Evolutionary conservation across 441 rosid species (phyloP).

Genomic region (Francoa sonchifolia): DNA sequence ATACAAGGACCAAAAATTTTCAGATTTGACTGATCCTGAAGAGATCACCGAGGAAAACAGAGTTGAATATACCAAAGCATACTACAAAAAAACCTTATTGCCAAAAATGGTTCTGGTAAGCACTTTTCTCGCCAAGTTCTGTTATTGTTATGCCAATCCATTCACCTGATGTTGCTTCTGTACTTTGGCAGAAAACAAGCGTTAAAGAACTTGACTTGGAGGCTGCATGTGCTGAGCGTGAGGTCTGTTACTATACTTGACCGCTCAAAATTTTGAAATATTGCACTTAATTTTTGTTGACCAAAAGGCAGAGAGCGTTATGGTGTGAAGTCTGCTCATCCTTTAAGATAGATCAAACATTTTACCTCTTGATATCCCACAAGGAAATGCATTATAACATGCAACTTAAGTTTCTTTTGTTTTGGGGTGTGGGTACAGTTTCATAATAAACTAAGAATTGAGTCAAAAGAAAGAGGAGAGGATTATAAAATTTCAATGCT

Average conservation of each 20-base stretch:
- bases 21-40: constrained; percentile 72
- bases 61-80: constrained; percentile 41
- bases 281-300: too few relatives aligned
- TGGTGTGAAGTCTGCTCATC: too few relatives aligned
- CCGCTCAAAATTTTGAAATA: too few relatives aligned
- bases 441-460: constrained; percentile 56
- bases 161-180: constrained; percentile 16
- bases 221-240: constrained; percentile 74
- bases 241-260: constrained; percentile 29
- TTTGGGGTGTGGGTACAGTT: constrained; percentile 24
- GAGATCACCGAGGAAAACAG: constrained; percentile 59
- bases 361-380: too few relatives aligned
- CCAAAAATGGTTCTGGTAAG: constrained; percentile 70
- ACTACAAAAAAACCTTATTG: constrained; percentile 41
- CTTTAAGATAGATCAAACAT: too few relatives aligned
- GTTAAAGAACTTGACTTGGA: constrained; percentile 88
- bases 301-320: too few relatives aligned
- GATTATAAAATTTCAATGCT: constrained; percentile 55
- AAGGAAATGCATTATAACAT: constrained; percentile 1
- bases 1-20: constrained; percentile 56
- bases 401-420: background rate
- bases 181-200: constrained; percentile 60
- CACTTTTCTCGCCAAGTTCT: constrained; percentile 5
- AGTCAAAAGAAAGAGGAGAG: constrained; percentile 71
- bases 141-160: constrained; percentile 3